These are phyloP conservation scores for Picocystis sp. DNA, from an alignment of 163 green algal genomes.

Conservation along the genomic window DNA sequence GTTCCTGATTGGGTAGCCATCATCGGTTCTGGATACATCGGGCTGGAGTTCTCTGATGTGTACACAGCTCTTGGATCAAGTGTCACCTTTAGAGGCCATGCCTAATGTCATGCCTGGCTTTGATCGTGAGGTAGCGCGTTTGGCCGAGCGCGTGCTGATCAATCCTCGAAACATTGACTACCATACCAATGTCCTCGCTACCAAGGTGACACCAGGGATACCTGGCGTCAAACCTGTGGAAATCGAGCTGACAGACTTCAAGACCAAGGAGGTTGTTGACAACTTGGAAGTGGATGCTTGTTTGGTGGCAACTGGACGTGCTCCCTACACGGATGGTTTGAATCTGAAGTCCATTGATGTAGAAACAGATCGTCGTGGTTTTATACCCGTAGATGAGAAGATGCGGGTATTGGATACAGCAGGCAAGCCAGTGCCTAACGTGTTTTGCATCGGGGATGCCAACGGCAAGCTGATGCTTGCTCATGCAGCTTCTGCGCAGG, in stretches of 20 bases:
- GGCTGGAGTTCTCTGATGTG: slow-evolving; percentile 91
- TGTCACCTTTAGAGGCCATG: slow-evolving; percentile 94
- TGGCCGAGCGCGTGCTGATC: slow-evolving; percentile 87
- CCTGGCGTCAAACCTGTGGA: slow-evolving; percentile 81
- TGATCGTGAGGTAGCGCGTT: slow-evolving; percentile 85
- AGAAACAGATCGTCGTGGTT: slow-evolving; percentile 73
- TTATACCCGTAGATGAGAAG: slow-evolving; percentile 84
- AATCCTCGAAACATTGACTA: slow-evolving; percentile 84
- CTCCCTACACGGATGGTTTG: slow-evolving; percentile 83
- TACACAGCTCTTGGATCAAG: slow-evolving; percentile 87
- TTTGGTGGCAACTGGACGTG: slow-evolving; percentile 85
- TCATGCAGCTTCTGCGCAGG: slow-evolving; percentile 80
- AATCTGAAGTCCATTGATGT: slow-evolving; percentile 56
- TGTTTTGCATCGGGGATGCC: slow-evolving; percentile 97
- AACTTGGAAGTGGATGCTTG: slow-evolving; percentile 65
- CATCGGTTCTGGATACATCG: slow-evolving; percentile 97
- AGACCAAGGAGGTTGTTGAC: slow-evolving; percentile 62
- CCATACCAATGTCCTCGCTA: slow-evolving; percentile 70
- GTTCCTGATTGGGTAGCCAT: slow-evolving; percentile 95
- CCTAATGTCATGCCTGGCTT: slow-evolving; percentile 95
- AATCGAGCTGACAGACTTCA: slow-evolving; percentile 96
- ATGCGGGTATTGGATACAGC: slow-evolving; percentile 47
- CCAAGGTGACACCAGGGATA: slow-evolving; percentile 51
- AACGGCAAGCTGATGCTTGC: slow-evolving; percentile 97
- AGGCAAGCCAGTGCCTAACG: slow-evolving; percentile 31